Evolutionary conservation across 2,329 filamentous ascomycete species (phyloP), one percentile per base, ranked within the genome.

Genomic region (Exserohilum turcica): DNA sequence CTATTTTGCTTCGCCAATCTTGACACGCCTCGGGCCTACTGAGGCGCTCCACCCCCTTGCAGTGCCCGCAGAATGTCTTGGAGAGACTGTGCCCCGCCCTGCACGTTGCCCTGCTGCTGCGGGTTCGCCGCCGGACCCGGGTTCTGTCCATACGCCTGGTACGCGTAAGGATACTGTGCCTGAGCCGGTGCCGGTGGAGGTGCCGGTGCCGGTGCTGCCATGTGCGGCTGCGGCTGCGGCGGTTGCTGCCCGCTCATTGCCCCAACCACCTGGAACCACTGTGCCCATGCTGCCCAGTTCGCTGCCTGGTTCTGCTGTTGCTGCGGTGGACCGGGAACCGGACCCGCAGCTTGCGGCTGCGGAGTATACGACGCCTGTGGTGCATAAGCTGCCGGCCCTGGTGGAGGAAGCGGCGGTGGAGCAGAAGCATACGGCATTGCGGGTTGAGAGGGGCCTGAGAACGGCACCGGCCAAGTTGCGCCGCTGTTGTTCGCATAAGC

Each of bases 1-100:
- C 31, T 24, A 50, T 21, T 6, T 12, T n/a, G 10, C 7, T 15
- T 38, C 3, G 13, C 13, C 16, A 6, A 12, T 10, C 13, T 33
- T 8, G 2, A 31, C 12, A 13, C 8, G 8, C 19, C 18, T 19
- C n/a, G 16, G 27, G 15, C 21, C 33, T 44, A 56, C 16, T 52
- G 48, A n/a, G 43, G 50, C 8, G 60, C 61, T 21, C 62, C 61
- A 6, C 55, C 59, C n/a, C 56, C 63, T 29, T 66, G 64, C 5
- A 73, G 57, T 6, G 64, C 63, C 43, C 70, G 60, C 18, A 73
- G 49, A 21, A 73, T 72, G 46, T 72, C 71, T 36, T 72, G 64
- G 9, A 72, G 45, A 15, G 67, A 67, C 42, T 60, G 63, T 9
- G 54, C 63, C 13, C 56, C 56, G 24, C 46, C 57, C 54, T 72